Percentiles rank a stretch among this genome's conserved stretches.
Conservation (phyloP, 768 basidiomycete species). For the Suillus subluteus region DNA sequence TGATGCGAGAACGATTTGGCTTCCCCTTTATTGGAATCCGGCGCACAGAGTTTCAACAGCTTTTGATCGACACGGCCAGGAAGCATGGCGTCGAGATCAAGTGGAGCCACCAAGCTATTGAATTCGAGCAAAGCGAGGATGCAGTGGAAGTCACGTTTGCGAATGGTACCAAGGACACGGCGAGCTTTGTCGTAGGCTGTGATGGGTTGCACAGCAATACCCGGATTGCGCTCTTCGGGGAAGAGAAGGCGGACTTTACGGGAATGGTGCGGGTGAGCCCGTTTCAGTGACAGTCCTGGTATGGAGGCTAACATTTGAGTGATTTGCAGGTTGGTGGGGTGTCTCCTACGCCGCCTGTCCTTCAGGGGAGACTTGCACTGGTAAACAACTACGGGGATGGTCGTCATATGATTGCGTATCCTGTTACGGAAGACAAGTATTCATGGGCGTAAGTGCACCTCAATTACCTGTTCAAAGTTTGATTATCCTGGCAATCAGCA, state of each 20-base stretch:
- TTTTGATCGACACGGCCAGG: slow-evolving; percentile 35
- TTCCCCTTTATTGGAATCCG: slow-evolving; percentile 35
- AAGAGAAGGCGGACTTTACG: slow-evolving; percentile 38
- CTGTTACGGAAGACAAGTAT: slow-evolving; percentile 31
- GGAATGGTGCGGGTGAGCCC: slow-evolving; percentile 41
- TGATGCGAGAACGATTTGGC: slow-evolving; percentile 25
- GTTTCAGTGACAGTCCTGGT: background rate
- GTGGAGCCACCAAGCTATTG: slow-evolving; percentile 37
- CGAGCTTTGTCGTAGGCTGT: slow-evolving; percentile 45
- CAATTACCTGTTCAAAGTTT: background rate
- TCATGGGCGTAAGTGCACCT: slow-evolving; percentile 42
- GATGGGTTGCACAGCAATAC: slow-evolving; percentile 49
- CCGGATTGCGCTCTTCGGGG: slow-evolving; percentile 41
- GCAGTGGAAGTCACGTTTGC: slow-evolving; percentile 38
- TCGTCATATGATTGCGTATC: slow-evolving; percentile 41
- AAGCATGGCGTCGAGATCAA: slow-evolving; percentile 36
- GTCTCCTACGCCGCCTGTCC: slow-evolving; percentile 27
- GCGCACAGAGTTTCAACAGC: slow-evolving; percentile 34
- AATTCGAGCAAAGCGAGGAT: slow-evolving; percentile 32
- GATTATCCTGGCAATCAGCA: background rate
- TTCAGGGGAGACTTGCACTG: slow-evolving; percentile 25
- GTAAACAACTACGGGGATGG: slow-evolving; percentile 42
- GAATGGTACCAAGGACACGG: slow-evolving; percentile 39
- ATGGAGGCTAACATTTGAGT: background rate
- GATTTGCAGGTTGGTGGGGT: slow-evolving; percentile 38